phyloP scores from a whole-genome alignment of 805 yeast genomes.

The Pichia rugopelliculosa region DNA sequence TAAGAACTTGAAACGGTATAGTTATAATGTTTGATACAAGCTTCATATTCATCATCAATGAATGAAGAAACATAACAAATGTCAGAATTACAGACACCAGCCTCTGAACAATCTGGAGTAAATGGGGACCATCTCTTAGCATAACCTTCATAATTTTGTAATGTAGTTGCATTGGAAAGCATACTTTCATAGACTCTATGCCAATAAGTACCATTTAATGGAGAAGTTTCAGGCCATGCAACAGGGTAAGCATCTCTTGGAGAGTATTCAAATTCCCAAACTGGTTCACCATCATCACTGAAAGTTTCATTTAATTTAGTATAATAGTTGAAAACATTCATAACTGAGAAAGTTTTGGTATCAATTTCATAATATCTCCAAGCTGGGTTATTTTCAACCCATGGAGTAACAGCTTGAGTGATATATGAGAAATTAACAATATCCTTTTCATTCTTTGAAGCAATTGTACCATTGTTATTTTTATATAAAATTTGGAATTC shows the following conservation, averaged over 20 bases:
- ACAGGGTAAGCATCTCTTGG: constrained; percentile 53
- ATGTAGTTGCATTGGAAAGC: constrained; percentile 33
- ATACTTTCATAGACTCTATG: constrained; percentile 44
- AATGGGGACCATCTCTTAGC: constrained; percentile 51
- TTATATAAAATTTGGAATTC: constrained; percentile 52
- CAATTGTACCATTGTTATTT: constrained; percentile 33
- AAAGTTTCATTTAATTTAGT: constrained; percentile 54
- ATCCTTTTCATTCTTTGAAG: constrained; percentile 32
- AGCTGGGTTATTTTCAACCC: constrained; percentile 52
- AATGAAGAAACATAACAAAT: constrained; percentile 37
- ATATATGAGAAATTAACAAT: constrained; percentile 57
- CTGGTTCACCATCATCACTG: constrained; percentile 49
- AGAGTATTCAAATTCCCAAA: constrained; percentile 58
- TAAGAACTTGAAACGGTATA: not conserved
- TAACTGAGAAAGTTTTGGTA: constrained; percentile 47
- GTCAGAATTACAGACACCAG: constrained; percentile 37
- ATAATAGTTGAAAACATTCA: constrained; percentile 54
- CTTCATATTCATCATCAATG: constrained; percentile 26
- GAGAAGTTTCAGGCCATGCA: constrained; percentile 51
- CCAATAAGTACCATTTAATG: constrained; percentile 67
- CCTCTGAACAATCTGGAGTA: constrained; percentile 43
- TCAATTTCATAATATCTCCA: constrained; percentile 72
- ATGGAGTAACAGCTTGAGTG: constrained; percentile 60
- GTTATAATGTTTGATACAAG: constrained; percentile 4
- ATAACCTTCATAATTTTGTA: constrained; percentile 42